Evolutionary conservation across 345 rosid genomes (phyloP).

Genomic region (Eucalyptus fibrosa): DNA sequence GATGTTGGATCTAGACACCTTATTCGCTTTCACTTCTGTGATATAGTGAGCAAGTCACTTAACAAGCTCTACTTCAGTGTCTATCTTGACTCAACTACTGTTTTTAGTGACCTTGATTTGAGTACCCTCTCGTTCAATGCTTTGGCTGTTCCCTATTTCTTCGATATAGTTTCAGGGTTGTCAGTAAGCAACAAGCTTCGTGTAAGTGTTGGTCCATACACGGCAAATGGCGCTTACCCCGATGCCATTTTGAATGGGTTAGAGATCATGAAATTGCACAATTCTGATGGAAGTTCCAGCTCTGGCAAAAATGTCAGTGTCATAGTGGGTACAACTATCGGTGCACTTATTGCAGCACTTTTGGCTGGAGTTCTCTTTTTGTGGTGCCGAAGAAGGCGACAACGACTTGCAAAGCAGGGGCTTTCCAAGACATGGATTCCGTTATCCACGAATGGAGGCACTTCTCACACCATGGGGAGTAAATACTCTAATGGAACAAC

Average conservation of each 20-base stretch:
- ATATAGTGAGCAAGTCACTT: conserved; percentile 34
- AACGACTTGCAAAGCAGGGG: conserved; percentile 7
- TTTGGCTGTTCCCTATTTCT: conserved; percentile 35
- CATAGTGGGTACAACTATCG: conserved; percentile 28
- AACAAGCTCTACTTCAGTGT: conserved; percentile 68
- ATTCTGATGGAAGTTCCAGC: neutral
- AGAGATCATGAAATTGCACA: conserved; percentile 60
- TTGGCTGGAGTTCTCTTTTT: conserved; percentile 26
- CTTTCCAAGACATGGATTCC: conserved; percentile 70
- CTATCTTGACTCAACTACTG: conserved; percentile 42
- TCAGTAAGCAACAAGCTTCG: conserved; percentile 19
- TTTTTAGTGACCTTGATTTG: conserved; percentile 34
- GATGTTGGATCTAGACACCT: conserved; percentile 61
- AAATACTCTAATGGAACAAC: conserved; percentile 47
- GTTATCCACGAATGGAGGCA: conserved; percentile 24
- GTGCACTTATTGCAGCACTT: conserved; percentile 12
- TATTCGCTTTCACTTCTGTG: conserved; percentile 82
- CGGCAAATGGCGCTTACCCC: conserved; percentile 6
- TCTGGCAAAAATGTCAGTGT: conserved; percentile 24
- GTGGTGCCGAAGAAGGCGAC: conserved; percentile 20
- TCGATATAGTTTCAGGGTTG: conserved; percentile 37
- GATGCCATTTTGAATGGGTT: conserved; percentile 60
- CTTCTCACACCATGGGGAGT: conserved; percentile 35
- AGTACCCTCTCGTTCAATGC: neutral
- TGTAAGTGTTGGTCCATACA: conserved; percentile 44